phyloP scores from a whole-genome alignment of 2,329 filamentous ascomycete genomes.

The Fusarium brevicatenulatum region DNA sequence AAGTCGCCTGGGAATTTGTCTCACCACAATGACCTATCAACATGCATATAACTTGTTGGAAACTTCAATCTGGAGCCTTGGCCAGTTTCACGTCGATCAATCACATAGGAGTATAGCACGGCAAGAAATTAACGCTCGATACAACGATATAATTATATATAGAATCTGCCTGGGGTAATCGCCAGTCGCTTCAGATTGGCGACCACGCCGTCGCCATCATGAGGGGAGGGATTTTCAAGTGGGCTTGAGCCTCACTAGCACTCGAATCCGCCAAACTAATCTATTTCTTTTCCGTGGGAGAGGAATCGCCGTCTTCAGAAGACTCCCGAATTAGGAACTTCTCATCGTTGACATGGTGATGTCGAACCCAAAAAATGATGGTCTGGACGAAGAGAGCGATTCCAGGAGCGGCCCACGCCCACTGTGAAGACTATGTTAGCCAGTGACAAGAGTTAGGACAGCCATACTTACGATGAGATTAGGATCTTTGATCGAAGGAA shows the following conservation, averaged over 20 bases:
- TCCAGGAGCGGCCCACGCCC: background rate
- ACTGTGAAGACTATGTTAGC: background rate
- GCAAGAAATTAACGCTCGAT: background rate
- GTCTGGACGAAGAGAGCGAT: background rate
- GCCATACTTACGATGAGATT: background rate
- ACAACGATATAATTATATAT: background rate
- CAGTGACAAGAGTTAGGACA: accelerated
- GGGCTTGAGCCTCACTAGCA: too few species aligned
- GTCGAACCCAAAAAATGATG: background rate
- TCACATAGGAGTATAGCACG: background rate
- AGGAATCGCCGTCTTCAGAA: background rate
- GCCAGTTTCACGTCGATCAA: background rate
- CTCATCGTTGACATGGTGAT: background rate
- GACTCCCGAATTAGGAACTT: background rate
- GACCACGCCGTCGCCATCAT: too few species aligned
- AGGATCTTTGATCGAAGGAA: conserved; percentile 50
- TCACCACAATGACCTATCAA: background rate
- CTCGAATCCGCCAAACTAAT: background rate
- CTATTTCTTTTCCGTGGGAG: background rate
- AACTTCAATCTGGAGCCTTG: background rate
- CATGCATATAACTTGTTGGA: background rate
- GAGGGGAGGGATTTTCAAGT: background rate
- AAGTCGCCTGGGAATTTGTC: background rate
- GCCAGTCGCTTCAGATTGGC: too few species aligned
- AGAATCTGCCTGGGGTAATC: background rate